These are phyloP conservation scores for Orychophragmus violaceus DNA, from an alignment of 345 rosid genomes.

Conservation along the genomic window DNA sequence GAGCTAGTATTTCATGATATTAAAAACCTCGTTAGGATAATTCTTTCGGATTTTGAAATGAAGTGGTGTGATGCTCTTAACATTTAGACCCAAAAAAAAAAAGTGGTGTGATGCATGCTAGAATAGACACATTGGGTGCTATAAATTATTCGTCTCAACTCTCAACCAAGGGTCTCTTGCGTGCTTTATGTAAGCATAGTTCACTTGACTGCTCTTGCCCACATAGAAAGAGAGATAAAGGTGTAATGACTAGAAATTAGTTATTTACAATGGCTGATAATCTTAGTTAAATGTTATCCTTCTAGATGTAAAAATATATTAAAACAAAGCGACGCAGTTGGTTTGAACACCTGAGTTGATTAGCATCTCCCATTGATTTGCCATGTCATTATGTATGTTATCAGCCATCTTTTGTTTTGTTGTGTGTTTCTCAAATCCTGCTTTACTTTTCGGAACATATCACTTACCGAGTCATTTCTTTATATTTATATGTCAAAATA, in stretches of 20 bases:
- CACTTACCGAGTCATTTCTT: slow-evolving; percentile 1
- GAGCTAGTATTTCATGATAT: background rate
- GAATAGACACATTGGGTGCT: background rate
- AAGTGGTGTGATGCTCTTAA: slow-evolving; percentile 3
- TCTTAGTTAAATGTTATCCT: background rate
- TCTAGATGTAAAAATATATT: background rate
- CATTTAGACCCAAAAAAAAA: too few species aligned
- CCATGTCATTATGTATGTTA: slow-evolving; percentile 4
- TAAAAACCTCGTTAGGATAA: background rate
- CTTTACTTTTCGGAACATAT: background rate
- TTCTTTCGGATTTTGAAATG: background rate
- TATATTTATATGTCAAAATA: slow-evolving; percentile 32
- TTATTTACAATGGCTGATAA: background rate
- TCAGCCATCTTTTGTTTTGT: background rate
- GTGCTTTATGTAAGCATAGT: too few species aligned
- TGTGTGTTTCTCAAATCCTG: background rate
- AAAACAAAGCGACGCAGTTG: background rate
- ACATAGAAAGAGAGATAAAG: background rate
- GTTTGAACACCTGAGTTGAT: background rate
- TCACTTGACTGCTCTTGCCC: background rate
- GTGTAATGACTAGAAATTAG: background rate
- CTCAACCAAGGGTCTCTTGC: too few species aligned
- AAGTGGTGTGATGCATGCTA: too few species aligned
- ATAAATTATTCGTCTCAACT: background rate
- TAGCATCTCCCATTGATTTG: slow-evolving; percentile 11